phyloP scores from a whole-genome alignment of 176 grass and related monocot species.

The Poa annua region DNA sequence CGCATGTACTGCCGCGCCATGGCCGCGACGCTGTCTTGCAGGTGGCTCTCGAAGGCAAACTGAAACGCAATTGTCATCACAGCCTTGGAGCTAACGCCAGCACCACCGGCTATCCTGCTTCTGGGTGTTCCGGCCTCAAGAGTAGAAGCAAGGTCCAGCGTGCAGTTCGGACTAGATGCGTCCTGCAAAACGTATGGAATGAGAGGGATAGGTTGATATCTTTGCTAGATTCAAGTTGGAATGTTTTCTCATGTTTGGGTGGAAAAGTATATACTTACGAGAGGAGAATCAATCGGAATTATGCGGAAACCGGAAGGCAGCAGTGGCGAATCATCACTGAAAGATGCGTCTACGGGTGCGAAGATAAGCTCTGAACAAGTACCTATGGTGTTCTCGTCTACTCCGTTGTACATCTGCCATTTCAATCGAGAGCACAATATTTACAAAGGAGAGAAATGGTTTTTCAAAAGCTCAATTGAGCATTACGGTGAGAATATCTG shows the following conservation, averaged over 20 bases:
- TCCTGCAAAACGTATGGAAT: constrained; percentile 10
- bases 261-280: constrained; percentile 45
- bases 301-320: constrained; percentile 90
- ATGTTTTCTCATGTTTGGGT: neutral
- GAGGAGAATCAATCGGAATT: constrained; percentile 77
- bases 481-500: neutral
- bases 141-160: constrained; percentile 84
- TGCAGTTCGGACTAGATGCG: constrained; percentile 66
- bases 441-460: neutral
- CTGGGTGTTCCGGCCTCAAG: constrained; percentile 67
- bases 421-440: constrained; percentile 25
- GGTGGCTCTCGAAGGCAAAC: constrained; percentile 90
- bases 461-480: neutral
- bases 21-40: constrained; percentile 67
- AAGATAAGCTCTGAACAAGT: constrained; percentile 91
- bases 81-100: constrained; percentile 45
- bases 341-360: constrained; percentile 92
- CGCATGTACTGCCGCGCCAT: constrained; percentile 92
- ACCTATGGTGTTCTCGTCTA: constrained; percentile 69
- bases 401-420: constrained; percentile 82
- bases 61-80: constrained; percentile 96
- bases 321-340: constrained; percentile 83
- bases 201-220: neutral
- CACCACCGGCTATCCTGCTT: constrained; percentile 12
- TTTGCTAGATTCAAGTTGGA: neutral